These are phyloP conservation scores for Mycena vulgaris DNA, from an alignment of 768 basidiomycete species.

Conservation along the genomic window DNA sequence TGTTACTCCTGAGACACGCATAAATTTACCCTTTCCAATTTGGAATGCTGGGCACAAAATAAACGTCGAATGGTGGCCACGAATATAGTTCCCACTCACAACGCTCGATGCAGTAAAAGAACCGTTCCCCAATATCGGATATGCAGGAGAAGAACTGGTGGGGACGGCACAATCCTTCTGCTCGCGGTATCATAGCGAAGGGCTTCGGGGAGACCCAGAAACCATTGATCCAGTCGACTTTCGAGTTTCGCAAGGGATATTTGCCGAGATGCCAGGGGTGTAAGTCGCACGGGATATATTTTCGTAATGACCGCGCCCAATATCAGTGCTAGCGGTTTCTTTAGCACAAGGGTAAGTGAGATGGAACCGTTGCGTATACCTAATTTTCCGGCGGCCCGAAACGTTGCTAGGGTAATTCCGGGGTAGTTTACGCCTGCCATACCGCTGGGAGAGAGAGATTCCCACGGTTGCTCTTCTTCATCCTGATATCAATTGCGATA, in stretches of 20 bases:
- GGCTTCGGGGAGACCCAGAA: conserved; percentile 74
- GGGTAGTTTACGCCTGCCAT: conserved; percentile 28
- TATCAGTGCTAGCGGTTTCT: conserved; percentile 66
- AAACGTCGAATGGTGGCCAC: conserved; percentile 16
- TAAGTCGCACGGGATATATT: conserved; percentile 78
- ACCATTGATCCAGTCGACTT: conserved; percentile 81
- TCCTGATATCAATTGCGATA: conserved; percentile 56
- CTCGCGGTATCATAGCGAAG: conserved; percentile 73
- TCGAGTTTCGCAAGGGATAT: conserved; percentile 70
- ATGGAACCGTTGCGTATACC: conserved; percentile 58
- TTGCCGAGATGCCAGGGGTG: conserved; percentile 63
- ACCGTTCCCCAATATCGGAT: conserved; percentile 85
- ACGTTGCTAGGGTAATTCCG: conserved; percentile 23
- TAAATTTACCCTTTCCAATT: conserved; percentile 75
- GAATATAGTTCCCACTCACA: conserved; percentile 64
- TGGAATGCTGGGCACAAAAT: conserved; percentile 67
- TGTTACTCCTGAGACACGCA: conserved; percentile 6
- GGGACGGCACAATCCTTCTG: conserved; percentile 68
- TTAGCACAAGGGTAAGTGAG: conserved; percentile 1
- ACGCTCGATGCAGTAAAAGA: conserved; percentile 81
- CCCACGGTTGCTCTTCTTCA: conserved; percentile 72
- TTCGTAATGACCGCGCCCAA: conserved; percentile 76
- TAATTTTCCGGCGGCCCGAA: conserved; percentile 65
- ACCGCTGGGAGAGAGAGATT: conserved; percentile 58
- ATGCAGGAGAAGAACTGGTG: conserved; percentile 78